A percentile compares a stretch with the other conserved stretches of the same genome.
These are phyloP conservation scores for Phytopythium sindhum DNA, from an alignment of 352 stramenopile species.

Conservation along the genomic window DNA sequence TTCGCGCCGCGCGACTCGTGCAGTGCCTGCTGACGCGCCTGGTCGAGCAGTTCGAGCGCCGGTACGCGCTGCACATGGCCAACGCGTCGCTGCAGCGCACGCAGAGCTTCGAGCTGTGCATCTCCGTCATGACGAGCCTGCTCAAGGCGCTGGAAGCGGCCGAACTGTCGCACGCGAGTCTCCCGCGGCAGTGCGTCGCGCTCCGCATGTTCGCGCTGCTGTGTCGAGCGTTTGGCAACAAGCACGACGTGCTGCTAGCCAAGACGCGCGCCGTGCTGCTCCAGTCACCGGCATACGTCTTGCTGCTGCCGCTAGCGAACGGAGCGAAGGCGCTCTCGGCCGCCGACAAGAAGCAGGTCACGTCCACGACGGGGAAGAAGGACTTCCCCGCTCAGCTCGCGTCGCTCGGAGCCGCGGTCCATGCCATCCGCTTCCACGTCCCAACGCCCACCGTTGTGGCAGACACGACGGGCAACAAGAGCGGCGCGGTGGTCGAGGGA, in stretches of 20 bases:
- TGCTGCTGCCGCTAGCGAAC: neutral
- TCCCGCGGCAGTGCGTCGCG: constrained; percentile 41
- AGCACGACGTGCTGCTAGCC: constrained; percentile 42
- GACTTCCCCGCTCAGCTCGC: constrained; percentile 52
- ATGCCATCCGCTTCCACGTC: constrained; percentile 57
- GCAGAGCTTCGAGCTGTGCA: constrained; percentile 45
- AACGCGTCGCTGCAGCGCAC: constrained; percentile 17
- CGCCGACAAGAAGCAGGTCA: constrained; percentile 47
- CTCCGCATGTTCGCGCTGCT: constrained; percentile 65
- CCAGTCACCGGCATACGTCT: neutral
- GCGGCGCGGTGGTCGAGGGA: constrained; percentile 38
- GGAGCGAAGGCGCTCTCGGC: constrained; percentile 13
- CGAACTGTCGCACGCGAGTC: constrained; percentile 42
- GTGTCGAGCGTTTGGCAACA: constrained; percentile 36
- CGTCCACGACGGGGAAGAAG: constrained; percentile 39
- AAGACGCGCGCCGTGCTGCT: neutral
- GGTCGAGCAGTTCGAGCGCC: constrained; percentile 60
- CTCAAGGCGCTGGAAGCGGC: constrained; percentile 46
- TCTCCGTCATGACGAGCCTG: constrained; percentile 38
- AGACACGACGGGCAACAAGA: neutral
- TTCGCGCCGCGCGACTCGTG: constrained; percentile 57
- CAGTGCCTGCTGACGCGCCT: constrained; percentile 60
- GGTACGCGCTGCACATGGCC: constrained; percentile 13
- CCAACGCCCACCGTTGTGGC: constrained; percentile 16
- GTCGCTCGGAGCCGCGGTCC: constrained; percentile 42